Conservation (phyloP, 176 grass and related monocot species). For the Cenchrus fungigraminus region DNA sequence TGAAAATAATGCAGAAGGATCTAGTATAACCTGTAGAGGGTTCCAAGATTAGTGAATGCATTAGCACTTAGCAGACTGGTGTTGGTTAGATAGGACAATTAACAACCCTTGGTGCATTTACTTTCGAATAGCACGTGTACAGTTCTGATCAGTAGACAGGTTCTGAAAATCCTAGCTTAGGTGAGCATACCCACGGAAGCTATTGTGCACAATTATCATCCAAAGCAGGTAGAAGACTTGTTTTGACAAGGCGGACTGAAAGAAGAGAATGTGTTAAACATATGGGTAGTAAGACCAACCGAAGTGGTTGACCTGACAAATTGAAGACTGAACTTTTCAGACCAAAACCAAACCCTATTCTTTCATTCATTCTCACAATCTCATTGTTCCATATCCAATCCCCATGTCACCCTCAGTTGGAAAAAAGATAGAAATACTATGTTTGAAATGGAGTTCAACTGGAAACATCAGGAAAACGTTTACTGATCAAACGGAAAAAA, state of each 20-base stretch:
- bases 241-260: conserved; percentile 24
- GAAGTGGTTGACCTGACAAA: conserved; percentile 49
- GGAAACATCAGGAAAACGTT: conserved; percentile 14
- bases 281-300: conserved; percentile 30
- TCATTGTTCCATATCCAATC: conserved; percentile 29
- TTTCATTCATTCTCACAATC: not conserved
- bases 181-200: conserved; percentile 29
- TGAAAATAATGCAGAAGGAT: conserved; percentile 9
- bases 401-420: conserved; percentile 10
- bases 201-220: conserved; percentile 28
- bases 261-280: conserved; percentile 34
- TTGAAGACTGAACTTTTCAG: not conserved
- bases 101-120: conserved; percentile 30
- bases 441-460: conserved; percentile 29
- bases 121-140: conserved; percentile 37
- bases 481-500: not conserved
- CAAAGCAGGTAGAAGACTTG: conserved; percentile 1
- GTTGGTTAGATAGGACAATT: conserved; percentile 34
- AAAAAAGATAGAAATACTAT: not conserved
- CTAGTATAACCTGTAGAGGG: conserved; percentile 33
- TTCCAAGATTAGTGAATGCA: conserved; percentile 12
- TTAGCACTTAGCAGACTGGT: conserved; percentile 24
- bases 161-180: conserved; percentile 31
- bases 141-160: not conserved
- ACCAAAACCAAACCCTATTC: conserved; percentile 28